These are phyloP conservation scores for Ophiostoma novo-ulmi DNA, from an alignment of 2,329 filamentous ascomycete genomes.

Conservation along the genomic window DNA sequence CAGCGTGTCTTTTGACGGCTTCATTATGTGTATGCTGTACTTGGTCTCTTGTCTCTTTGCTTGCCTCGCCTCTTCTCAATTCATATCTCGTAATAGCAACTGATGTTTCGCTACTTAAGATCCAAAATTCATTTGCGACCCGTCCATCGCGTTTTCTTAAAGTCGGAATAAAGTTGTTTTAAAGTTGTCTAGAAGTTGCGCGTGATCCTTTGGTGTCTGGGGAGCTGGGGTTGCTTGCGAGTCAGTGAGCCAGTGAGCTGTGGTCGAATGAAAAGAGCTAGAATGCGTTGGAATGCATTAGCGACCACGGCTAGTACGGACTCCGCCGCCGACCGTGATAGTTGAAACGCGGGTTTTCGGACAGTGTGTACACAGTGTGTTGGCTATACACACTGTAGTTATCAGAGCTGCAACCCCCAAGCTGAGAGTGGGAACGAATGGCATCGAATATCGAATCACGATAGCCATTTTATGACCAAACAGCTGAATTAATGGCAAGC, in stretches of 20 bases:
- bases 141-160: slow-evolving; percentile 8
- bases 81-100: slow-evolving; percentile 7
- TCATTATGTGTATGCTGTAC: background rate
- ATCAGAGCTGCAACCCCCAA: background rate
- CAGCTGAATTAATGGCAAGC: background rate
- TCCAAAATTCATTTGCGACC: background rate
- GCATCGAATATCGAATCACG: slow-evolving; percentile 4
- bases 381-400: background rate
- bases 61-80: background rate
- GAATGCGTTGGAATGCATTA: slow-evolving; percentile 1
- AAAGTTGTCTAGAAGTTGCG: slow-evolving; percentile 9
- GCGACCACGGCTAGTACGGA: slow-evolving; percentile 14
- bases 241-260: background rate
- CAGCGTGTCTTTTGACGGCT: background rate
- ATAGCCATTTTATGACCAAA: background rate
- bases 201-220: background rate
- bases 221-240: background rate
- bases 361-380: background rate
- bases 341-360: slow-evolving; percentile 9
- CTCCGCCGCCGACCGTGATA: slow-evolving; percentile 16
- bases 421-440: background rate
- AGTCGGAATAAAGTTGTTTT: background rate
- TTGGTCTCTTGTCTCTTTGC: background rate
- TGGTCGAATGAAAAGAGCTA: background rate
- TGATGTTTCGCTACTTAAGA: background rate